phyloP scores from a whole-genome alignment of 352 stramenopile genomes.

The Globisporangium canariense region DNA sequence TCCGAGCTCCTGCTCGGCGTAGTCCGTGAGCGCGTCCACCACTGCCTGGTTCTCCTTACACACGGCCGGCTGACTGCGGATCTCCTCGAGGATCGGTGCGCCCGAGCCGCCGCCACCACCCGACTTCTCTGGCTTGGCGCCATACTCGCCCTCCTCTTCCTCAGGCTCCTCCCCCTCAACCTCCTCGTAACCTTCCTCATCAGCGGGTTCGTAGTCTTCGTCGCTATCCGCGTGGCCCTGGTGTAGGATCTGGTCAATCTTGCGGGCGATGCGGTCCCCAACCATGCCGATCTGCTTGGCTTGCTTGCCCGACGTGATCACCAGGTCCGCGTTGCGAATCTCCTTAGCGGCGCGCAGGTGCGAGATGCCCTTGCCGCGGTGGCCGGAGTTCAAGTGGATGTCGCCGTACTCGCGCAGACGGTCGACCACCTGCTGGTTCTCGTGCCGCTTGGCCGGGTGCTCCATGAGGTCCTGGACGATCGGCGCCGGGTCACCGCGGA shows the following conservation, averaged over 20 bases:
- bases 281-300: conserved; percentile 63
- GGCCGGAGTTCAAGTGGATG: conserved; percentile 56
- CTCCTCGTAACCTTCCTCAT: conserved; percentile 39
- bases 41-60: conserved; percentile 55
- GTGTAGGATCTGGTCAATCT: conserved; percentile 75
- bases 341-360: conserved; percentile 59
- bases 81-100: conserved; percentile 51
- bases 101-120: conserved; percentile 12
- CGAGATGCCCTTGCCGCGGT: conserved; percentile 71
- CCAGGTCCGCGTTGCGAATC: conserved; percentile 52
- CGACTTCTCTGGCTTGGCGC: conserved; percentile 9
- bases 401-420: conserved; percentile 68
- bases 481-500: conserved; percentile 47
- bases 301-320: conserved; percentile 49
- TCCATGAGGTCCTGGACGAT: conserved; percentile 67
- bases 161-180: conserved; percentile 24
- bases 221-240: conserved; percentile 68
- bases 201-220: conserved; percentile 55
- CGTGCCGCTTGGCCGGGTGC: conserved; percentile 44
- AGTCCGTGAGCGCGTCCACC: conserved; percentile 59
- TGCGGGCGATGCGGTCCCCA: conserved; percentile 45
- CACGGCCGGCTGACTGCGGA: conserved; percentile 35
- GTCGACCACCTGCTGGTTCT: conserved; percentile 73
- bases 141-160: conserved; percentile 20
- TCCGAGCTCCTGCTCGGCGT: conserved; percentile 52